These are phyloP conservation scores for Raffaelea deltoideospora DNA, from an alignment of 2,329 filamentous ascomycete genomes.

Conservation along the genomic window DNA sequence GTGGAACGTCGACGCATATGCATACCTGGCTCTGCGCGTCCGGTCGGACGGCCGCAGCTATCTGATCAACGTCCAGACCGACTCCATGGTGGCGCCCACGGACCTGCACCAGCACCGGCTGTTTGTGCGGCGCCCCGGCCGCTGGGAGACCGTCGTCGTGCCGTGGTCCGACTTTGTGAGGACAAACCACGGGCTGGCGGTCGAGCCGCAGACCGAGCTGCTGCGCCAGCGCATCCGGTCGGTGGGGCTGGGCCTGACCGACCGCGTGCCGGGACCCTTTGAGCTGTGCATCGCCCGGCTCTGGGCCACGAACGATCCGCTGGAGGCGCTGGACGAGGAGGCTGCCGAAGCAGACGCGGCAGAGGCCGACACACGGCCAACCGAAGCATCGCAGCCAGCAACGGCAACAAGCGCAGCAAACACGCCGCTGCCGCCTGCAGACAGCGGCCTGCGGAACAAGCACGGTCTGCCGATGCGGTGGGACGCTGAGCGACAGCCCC, in stretches of 20 bases:
- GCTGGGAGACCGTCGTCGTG: conserved; percentile 93
- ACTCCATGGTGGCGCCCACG: conserved; percentile 72
- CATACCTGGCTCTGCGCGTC: conserved; percentile 73
- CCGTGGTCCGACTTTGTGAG: conserved; percentile 87
- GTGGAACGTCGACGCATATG: conserved; percentile 84
- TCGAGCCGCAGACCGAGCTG: conserved; percentile 87
- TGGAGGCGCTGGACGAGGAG: conserved; percentile 21
- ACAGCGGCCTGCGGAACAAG: conserved; percentile 4
- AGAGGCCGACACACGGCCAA: conserved; percentile 6
- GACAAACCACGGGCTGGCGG: conserved; percentile 81
- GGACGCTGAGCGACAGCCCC: not conserved
- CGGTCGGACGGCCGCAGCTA: conserved; percentile 87
- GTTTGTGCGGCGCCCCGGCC: conserved; percentile 60
- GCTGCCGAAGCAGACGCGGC: too few relatives aligned
- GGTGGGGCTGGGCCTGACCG: conserved; percentile 76
- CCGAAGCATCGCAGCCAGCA: not conserved
- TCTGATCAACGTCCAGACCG: conserved; percentile 90
- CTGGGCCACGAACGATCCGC: conserved; percentile 69
- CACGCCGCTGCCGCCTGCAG: not conserved
- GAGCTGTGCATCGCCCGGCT: conserved; percentile 72
- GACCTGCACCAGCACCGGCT: conserved; percentile 91
- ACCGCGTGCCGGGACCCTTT: conserved; percentile 77
- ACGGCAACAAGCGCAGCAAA: not conserved
- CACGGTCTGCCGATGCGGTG: conserved; percentile 5
- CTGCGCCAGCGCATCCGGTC: conserved; percentile 72